Conservation (phyloP, 495 filamentous ascomycete species). For the Terfezia boudieri region DNA sequence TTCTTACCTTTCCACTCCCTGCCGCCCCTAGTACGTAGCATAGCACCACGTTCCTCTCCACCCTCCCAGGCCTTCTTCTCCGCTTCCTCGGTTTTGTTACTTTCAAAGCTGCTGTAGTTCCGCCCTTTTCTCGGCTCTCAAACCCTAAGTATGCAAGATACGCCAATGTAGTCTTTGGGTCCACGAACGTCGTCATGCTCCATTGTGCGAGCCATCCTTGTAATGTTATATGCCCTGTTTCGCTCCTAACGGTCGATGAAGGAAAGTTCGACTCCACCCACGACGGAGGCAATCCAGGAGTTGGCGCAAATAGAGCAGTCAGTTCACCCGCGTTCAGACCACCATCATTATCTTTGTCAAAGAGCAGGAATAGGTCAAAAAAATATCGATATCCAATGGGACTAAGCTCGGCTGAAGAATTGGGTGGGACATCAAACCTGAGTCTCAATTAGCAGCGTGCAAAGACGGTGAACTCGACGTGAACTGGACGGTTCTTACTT, state of each 20-base stretch:
- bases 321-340: constrained; percentile 73
- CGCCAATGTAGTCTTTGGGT: constrained; percentile 80
- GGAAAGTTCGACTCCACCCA: constrained; percentile 80
- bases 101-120: constrained; percentile 52
- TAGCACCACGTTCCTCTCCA: constrained; percentile 87
- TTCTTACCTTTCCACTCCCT: constrained; percentile 59
- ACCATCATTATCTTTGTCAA: constrained; percentile 94
- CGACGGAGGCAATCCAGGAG: constrained; percentile 62
- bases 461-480: not conserved
- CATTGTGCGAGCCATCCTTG: constrained; percentile 97
- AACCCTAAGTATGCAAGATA: constrained; percentile 94
- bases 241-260: constrained; percentile 80
- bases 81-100: constrained; percentile 78
- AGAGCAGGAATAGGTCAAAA: constrained; percentile 81
- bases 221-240: constrained; percentile 82
- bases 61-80: constrained; percentile 52
- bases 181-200: constrained; percentile 97
- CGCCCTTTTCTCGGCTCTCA: constrained; percentile 34
- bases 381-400: constrained; percentile 94
- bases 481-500: constrained; percentile 21
- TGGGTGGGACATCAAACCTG: constrained; percentile 68
- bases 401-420: constrained; percentile 77
- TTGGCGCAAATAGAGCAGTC: constrained; percentile 70
- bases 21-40: constrained; percentile 80
- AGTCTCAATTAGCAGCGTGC: not conserved